These are phyloP conservation scores for Pleurotus tuber-regium DNA, from an alignment of 768 basidiomycete species.

Conservation along the genomic window DNA sequence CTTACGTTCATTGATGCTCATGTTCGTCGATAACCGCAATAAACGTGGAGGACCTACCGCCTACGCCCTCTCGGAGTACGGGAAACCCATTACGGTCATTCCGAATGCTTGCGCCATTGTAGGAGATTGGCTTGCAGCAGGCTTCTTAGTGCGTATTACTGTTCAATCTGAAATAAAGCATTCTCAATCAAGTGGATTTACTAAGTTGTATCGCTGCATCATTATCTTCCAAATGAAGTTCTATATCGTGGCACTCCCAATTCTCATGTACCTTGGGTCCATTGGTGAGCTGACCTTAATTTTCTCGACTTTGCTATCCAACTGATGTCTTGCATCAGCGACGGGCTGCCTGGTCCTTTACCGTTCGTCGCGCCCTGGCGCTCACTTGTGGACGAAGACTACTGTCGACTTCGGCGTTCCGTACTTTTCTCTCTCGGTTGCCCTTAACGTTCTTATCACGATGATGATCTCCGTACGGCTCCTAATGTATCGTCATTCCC, in stretches of 20 bases:
- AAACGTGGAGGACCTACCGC: slow-evolving; percentile 23
- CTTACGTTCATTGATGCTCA: slow-evolving; percentile 24
- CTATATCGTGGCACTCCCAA: slow-evolving; percentile 10
- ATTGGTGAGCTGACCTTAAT: slow-evolving; percentile 4
- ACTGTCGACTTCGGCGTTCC: slow-evolving; percentile 30
- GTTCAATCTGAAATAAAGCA: neutral
- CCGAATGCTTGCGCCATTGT: slow-evolving; percentile 11
- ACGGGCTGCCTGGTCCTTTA: slow-evolving; percentile 11
- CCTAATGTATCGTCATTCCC: slow-evolving; percentile 22
- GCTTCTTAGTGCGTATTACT: slow-evolving; percentile 8
- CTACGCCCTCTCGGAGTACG: slow-evolving; percentile 17
- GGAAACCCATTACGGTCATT: slow-evolving; percentile 8
- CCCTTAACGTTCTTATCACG: slow-evolving; percentile 36
- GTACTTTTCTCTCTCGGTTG: slow-evolving; percentile 34
- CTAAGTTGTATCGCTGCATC: slow-evolving; percentile 11
- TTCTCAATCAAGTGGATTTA: neutral
- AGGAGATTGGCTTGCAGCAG: slow-evolving; percentile 14
- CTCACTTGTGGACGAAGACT: slow-evolving; percentile 11
- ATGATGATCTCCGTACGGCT: slow-evolving; percentile 34
- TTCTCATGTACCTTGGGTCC: slow-evolving; percentile 13
- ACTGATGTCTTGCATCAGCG: neutral
- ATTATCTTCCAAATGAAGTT: slow-evolving; percentile 15
- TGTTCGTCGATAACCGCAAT: slow-evolving; percentile 26
- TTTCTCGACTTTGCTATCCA: too few relatives aligned
- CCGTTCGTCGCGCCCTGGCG: slow-evolving; percentile 12